Conservation (phyloP, 805 yeast genomes). For the Saturnispora gosingensis region DNA sequence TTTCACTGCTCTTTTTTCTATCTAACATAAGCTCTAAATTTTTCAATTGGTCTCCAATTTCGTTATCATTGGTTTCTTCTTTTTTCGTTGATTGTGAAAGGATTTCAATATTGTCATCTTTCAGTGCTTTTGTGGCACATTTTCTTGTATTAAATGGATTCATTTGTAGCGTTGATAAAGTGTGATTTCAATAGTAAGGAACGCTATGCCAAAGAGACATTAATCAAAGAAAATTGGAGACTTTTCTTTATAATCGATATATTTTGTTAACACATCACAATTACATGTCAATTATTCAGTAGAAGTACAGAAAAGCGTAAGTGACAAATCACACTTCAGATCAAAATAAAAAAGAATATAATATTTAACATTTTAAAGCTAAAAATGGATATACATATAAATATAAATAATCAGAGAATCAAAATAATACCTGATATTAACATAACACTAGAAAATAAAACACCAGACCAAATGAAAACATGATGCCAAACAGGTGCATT, state of each 20-base stretch:
- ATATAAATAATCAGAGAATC: not conserved
- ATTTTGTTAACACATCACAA: not conserved
- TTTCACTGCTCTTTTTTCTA: not conserved
- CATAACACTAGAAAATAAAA: constrained; percentile 20
- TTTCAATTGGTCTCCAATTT: not conserved
- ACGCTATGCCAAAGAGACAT: not conserved
- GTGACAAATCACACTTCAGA: not conserved
- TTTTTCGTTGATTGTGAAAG: not conserved
- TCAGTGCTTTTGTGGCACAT: not conserved
- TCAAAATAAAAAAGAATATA: not conserved
- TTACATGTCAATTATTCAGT: not conserved
- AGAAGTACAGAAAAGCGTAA: too few relatives aligned
- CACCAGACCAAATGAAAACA: constrained; percentile 33
- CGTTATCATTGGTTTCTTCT: not conserved
- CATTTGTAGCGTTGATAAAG: not conserved
- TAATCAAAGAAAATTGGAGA: not conserved
- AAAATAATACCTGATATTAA: constrained; percentile 2
- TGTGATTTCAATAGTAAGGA: not conserved
- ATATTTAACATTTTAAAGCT: not conserved
- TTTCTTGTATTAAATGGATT: not conserved
- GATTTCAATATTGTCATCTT: not conserved
- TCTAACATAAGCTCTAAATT: not conserved
- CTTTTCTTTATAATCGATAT: too few relatives aligned
- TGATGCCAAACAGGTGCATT: constrained; percentile 35
- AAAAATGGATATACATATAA: not conserved